phyloP scores from a whole-genome alignment of 2,329 filamentous ascomycete genomes.

The Colletotrichum sp. region DNA sequence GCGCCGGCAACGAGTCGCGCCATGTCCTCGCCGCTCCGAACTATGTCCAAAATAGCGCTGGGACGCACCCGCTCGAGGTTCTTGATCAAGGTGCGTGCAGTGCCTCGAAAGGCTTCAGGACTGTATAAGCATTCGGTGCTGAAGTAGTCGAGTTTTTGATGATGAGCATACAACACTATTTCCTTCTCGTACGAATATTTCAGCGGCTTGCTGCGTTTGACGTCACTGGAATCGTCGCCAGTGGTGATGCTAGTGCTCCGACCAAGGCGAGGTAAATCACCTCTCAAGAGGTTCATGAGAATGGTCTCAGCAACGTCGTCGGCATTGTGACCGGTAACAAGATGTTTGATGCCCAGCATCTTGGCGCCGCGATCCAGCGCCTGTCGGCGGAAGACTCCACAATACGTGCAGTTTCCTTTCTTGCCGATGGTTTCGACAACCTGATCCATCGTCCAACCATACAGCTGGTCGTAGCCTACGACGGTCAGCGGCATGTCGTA shows the following conservation, averaged over 20 bases:
- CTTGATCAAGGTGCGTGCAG: constrained; percentile 90
- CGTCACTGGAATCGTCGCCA: constrained; percentile 77
- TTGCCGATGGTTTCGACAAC: constrained; percentile 96
- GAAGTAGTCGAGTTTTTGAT: constrained; percentile 97
- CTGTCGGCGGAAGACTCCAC: constrained; percentile 93
- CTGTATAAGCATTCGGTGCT: constrained; percentile 99
- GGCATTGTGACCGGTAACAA: constrained; percentile 97
- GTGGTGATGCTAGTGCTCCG: constrained; percentile 91
- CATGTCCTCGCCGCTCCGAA: constrained; percentile 96
- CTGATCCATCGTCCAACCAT: constrained; percentile 99
- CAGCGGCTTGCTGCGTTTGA: constrained; percentile 93
- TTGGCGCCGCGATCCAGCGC: constrained; percentile 92
- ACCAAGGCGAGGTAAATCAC: constrained; percentile 85
- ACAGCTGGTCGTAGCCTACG: constrained; percentile 90
- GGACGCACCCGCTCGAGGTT: constrained; percentile 91
- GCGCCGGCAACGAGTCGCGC: constrained; percentile 78
- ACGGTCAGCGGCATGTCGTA: constrained; percentile 93
- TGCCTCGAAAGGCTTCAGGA: constrained; percentile 94
- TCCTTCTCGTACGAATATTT: constrained; percentile 99
- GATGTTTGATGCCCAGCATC: constrained; percentile 85
- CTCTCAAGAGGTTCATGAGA: constrained; percentile 93
- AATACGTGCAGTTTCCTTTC: constrained; percentile 99
- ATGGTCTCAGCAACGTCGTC: constrained; percentile 98
- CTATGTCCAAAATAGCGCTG: constrained; percentile 93
- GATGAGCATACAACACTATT: constrained; percentile 95